phyloP scores from a whole-genome alignment of 495 filamentous ascomycete species.

The Alectoria sarmentosa region DNA sequence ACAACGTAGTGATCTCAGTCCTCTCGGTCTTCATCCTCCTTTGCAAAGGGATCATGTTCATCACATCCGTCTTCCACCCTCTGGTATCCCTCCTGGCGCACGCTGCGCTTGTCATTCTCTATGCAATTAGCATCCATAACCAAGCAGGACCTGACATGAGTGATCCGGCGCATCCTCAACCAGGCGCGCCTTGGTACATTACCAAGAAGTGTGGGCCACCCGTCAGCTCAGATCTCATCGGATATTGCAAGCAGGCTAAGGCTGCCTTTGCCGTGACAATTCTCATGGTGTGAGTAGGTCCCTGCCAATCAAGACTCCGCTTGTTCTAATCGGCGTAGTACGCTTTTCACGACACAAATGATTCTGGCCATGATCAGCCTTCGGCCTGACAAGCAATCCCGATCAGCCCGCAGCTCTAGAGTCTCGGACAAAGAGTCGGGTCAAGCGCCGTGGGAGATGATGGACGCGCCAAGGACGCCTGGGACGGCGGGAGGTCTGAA shows the following conservation, averaged over 20 bases:
- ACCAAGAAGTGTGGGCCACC: conserved; percentile 67
- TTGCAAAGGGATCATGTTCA: conserved; percentile 53
- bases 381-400: conserved; percentile 42
- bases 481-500: conserved; percentile 24
- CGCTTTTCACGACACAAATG: conserved; percentile 50
- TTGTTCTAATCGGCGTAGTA: conserved; percentile 35
- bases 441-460: conserved; percentile 26
- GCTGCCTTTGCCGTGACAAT: conserved; percentile 62
- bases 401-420: conserved; percentile 13
- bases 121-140: conserved; percentile 56
- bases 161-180: conserved; percentile 61
- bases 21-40: conserved; percentile 52
- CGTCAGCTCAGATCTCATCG: conserved; percentile 42
- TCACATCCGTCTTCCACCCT: conserved; percentile 67
- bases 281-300: conserved; percentile 58
- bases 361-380: conserved; percentile 53
- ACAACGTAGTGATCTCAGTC: conserved; percentile 75
- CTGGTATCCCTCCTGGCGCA: conserved; percentile 56
- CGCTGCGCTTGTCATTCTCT: conserved; percentile 53
- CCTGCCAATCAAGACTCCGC: conserved; percentile 34
- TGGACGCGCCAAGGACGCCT: conserved; percentile 21
- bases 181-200: conserved; percentile 75
- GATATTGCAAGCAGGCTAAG: conserved; percentile 73
- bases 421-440: conserved; percentile 17
- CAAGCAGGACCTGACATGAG: conserved; percentile 77